Evolutionary conservation across 225 moss, liverwort and hornwort species (phyloP).

Genomic region (Sphagnum tenellum): DNA sequence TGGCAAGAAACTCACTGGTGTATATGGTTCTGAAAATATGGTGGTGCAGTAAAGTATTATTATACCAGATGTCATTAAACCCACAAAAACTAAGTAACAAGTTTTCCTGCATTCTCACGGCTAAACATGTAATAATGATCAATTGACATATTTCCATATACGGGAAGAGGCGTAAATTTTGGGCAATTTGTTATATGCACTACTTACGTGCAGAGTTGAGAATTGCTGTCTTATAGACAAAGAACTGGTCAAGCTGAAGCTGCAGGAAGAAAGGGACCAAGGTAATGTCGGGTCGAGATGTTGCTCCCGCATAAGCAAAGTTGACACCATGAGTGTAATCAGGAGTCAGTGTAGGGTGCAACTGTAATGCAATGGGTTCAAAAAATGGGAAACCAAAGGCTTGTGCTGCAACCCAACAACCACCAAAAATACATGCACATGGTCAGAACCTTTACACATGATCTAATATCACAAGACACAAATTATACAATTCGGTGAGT

Average conservation of each 20-base stretch:
- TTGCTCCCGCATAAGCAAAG: conserved; percentile 37
- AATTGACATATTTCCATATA: conserved; percentile 1
- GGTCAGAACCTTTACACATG: background rate
- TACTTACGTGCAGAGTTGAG: background rate
- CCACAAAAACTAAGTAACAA: background rate
- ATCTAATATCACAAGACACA: background rate
- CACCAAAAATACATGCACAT: background rate
- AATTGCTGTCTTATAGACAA: conserved; percentile 12
- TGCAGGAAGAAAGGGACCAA: conserved; percentile 19
- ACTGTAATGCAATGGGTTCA: conserved; percentile 14
- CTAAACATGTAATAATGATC: background rate
- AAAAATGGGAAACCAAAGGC: conserved; percentile 19
- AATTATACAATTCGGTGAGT: background rate
- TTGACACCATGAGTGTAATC: conserved; percentile 27
- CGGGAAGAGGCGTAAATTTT: background rate
- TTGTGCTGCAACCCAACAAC: conserved; percentile 15
- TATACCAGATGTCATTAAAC: background rate
- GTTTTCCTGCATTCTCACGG: background rate
- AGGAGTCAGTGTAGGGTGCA: conserved; percentile 21
- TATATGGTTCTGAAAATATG: conserved; percentile 4
- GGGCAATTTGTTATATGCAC: too few species aligned
- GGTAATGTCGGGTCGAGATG: conserved; percentile 8
- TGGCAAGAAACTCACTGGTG: conserved; percentile 16
- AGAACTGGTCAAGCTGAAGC: conserved; percentile 17
- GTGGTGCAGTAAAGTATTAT: too few species aligned